Evolutionary conservation across 2,329 filamentous ascomycete genomes (phyloP).

Genomic region (Hypoxylon sp.): DNA sequence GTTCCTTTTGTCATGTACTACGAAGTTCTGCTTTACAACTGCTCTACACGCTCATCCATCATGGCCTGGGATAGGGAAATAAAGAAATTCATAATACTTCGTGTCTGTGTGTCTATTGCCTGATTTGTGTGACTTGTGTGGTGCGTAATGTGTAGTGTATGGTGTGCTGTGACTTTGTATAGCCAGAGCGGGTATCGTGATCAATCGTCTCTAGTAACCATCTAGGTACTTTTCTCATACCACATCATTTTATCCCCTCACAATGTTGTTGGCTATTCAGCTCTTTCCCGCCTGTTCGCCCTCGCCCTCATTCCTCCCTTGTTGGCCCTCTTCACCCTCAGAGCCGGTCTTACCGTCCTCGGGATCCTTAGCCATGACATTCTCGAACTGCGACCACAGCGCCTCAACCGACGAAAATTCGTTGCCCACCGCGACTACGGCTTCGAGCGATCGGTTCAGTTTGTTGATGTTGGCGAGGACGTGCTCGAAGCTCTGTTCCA

Average conservation of each 20-base stretch:
- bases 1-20: constrained; percentile 48
- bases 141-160: constrained; percentile 17
- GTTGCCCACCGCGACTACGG: constrained; percentile 93
- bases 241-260: constrained; percentile 9
- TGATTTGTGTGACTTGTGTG: not conserved
- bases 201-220: constrained; percentile 26
- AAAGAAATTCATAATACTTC: constrained; percentile 52
- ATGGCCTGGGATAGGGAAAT: constrained; percentile 56
- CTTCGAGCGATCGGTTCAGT: constrained; percentile 91
- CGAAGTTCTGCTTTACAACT: constrained; percentile 36
- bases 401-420: constrained; percentile 98
- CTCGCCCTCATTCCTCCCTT: constrained; percentile 48
- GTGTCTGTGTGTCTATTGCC: constrained; percentile 8
- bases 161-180: constrained; percentile 28
- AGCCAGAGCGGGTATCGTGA: constrained; percentile 44
- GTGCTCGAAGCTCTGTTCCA: constrained; percentile 80
- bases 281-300: constrained; percentile 25
- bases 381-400: constrained; percentile 97
- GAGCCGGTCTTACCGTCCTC: constrained; percentile 51
- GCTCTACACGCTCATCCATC: constrained; percentile 43
- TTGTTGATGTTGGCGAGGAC: constrained; percentile 97
- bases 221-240: not conserved
- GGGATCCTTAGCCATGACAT: constrained; percentile 86
- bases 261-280: constrained; percentile 21
- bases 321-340: constrained; percentile 49